Percentiles rank a stretch among this genome's conserved stretches.
Conservation (phyloP, 768 basidiomycete genomes). For the Tephrocybe sp. region DNA sequence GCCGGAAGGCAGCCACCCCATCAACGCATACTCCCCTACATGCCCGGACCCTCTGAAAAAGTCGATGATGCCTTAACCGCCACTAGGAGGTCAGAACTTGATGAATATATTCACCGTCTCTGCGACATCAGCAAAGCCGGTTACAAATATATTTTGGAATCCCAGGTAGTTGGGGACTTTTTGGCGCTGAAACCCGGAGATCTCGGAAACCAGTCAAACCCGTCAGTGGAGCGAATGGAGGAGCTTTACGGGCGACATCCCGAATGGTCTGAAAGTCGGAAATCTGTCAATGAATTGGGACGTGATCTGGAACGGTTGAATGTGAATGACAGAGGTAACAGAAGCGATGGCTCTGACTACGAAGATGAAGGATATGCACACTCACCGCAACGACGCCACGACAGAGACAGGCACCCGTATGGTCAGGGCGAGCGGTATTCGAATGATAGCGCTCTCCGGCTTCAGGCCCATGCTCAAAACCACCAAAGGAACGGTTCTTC, state of each 20-base stretch:
- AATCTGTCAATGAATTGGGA: conserved; percentile 37
- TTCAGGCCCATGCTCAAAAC: conserved; percentile 41
- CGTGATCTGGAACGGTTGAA: conserved; percentile 51
- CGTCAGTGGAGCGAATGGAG: conserved; percentile 57
- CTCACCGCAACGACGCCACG: conserved; percentile 37
- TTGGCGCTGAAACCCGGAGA: conserved; percentile 86
- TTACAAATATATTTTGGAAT: conserved; percentile 78
- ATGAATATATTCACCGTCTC: conserved; percentile 82
- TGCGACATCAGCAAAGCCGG: conserved; percentile 66
- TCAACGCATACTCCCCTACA: conserved; percentile 85
- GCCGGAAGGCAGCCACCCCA: conserved; percentile 73
- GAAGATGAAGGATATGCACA: conserved; percentile 55
- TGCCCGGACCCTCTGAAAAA: conserved; percentile 90
- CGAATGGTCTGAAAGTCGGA: not conserved
- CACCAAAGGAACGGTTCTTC: conserved; percentile 52
- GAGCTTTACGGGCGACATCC: conserved; percentile 37
- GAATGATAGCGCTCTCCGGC: conserved; percentile 37
- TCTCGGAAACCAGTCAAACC: conserved; percentile 62
- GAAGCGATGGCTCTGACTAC: conserved; percentile 66
- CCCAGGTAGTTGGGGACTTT: conserved; percentile 78
- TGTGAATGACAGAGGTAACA: conserved; percentile 40
- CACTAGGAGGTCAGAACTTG: conserved; percentile 76
- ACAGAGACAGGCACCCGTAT: conserved; percentile 39
- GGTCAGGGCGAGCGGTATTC: conserved; percentile 32
- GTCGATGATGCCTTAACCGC: conserved; percentile 86